phyloP scores from a whole-genome alignment of 106 monocot genomes.

The Dendrobium nobile region DNA sequence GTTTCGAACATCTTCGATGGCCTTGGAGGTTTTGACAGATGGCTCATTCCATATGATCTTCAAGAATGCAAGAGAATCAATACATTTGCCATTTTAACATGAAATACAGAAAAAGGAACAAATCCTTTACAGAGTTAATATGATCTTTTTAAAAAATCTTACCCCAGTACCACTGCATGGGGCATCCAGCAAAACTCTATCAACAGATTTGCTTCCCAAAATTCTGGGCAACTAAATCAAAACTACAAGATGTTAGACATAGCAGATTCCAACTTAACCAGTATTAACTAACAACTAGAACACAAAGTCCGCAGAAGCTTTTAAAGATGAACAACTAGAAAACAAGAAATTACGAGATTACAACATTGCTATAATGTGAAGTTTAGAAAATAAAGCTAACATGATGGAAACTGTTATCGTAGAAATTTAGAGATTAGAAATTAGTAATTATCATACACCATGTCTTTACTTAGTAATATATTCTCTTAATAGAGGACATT shows the following conservation, averaged over 20 bases:
- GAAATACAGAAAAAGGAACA: neutral
- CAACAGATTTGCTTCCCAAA: constrained; percentile 74
- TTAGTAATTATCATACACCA: neutral
- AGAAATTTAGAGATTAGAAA: neutral
- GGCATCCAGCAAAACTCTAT: constrained; percentile 96
- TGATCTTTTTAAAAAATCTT: constrained; percentile 8
- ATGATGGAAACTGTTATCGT: neutral
- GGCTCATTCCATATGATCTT: constrained; percentile 83
- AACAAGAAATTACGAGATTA: neutral
- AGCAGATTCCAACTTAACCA: neutral
- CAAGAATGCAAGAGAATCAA: constrained; percentile 12
- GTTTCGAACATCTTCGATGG: constrained; percentile 62
- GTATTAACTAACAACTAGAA: neutral
- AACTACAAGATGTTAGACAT: constrained; percentile 2
- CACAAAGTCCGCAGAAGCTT: neutral
- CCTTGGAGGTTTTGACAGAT: constrained; percentile 79
- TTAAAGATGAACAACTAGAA: neutral
- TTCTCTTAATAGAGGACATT: neutral
- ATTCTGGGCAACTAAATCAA: constrained; percentile 68
- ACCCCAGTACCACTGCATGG: constrained; percentile 99
- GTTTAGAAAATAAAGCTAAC: neutral
- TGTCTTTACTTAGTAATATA: neutral
- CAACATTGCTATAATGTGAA: neutral
- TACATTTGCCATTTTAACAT: constrained; percentile 5
- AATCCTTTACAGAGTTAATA: neutral